Base-by-base conservation (phyloP, 495 filamentous ascomycete genomes). In the Xylaria venustula region DNA sequence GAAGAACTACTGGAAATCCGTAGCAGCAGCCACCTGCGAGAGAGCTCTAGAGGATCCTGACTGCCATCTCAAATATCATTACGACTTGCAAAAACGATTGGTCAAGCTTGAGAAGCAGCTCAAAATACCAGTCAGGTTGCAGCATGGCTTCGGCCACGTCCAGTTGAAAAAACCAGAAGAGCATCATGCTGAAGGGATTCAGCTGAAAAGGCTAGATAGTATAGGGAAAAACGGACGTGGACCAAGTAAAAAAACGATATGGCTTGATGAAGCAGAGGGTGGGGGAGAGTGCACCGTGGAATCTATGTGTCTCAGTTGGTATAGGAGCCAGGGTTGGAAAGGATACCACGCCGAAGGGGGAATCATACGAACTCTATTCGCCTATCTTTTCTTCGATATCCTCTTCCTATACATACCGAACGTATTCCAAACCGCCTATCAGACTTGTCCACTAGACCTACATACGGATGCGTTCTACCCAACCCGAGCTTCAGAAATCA, bases 381-480 rank as follows among this genome's bases (percentile, higher is more conserved):
- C 86, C 23, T 92, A 92, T 65, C 84, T 98, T 20, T 96, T 98
- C 77, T 93, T 87, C 78, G 93, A 98, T 74, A 84, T 97, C 32
- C 80, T 98, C 6, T 98, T 97, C 76, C 82, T 92, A 34, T 96
- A 96, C 74, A 82, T 97, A 26, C 93, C 94, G 22, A 97, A 97
- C 64, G 93, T 98, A 63, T 98, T 98, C 75, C 92, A 98, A 70
- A 98, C 93, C 3, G 81, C 88, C 5, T 98, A 88, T 71, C 94
- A 98, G 69, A 96, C 91, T 0, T 95, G 91, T 67, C 94, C 94
- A 0, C 79, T 98, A 14, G 94, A 98, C 70, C 80, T 98, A 7
- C 88, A 93, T 70, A 97, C 93, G 3, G 94, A 97, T 75, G 87
- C 91, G 17, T 98, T 98, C 79, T 98, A 91, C 68, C 86, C 90